Evolutionary conservation across 345 rosid genomes (phyloP), one percentile per base, ranked within the genome.

Genomic region (Rhodomyrtus tomentosa): DNA sequence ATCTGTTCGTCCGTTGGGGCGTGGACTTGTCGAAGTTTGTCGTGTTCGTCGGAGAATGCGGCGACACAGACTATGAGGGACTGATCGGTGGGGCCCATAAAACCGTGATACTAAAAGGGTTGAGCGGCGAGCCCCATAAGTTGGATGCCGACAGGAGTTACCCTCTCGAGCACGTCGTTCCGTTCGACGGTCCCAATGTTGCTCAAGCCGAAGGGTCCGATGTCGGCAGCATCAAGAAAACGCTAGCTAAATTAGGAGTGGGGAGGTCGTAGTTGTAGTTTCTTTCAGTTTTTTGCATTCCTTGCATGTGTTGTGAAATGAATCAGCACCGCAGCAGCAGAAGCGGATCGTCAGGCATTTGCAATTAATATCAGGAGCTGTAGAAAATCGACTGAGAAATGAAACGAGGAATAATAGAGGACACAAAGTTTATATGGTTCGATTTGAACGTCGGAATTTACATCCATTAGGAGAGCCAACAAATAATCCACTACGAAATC

Each of bases 31-130:
- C 95, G 16, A 96, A 93, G 72, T 88, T 96, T 92, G 97, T 91
- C 18, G 98, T 98, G 55, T 93, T 98, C 42, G 98, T 91, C 0
- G 99, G 99, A 6, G 99, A 98, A 86, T 88, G 89, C 50, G 99
- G 99, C 11, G 99, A 98, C 88, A 95, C 99, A 0, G 99, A 98
- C 84, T 98, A 98, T 56, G 99, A 98, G 89, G 98, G 94, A 56
- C 86, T 98, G 88, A 95, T 98, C 5, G 97, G 98, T 13, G 99
- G 99, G 72, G 49, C 93, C 83, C 99, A 95, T 85, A 96, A 89
- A 87, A 94, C 92, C 55, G 89, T 96, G 59, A 88, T 98, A 62
- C 82, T 98, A 86, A 92, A 88, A 73, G 99, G 99, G 25, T 93
- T 88, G 50, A 88, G 98, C 82, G 87, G 92, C 85, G 89, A 84